phyloP scores from a whole-genome alignment of 2,329 filamentous ascomycete species.

The Pezicula neosporulosa region DNA sequence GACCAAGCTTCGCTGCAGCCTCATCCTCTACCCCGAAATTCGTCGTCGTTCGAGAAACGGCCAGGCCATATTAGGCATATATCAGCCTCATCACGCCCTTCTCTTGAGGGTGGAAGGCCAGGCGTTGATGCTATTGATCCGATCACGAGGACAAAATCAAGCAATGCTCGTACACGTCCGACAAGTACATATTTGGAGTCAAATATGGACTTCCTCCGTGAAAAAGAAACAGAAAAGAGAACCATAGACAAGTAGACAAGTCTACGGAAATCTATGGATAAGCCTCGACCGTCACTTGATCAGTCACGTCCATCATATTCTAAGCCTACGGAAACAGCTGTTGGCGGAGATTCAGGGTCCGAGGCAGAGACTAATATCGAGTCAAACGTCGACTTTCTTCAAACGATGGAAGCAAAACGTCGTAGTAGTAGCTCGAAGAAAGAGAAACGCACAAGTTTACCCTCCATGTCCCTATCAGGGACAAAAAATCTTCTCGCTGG shows the following conservation, averaged over 20 bases:
- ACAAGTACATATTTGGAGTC: constrained; percentile 80
- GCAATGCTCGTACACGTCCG: constrained; percentile 67
- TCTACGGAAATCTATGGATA: constrained; percentile 12
- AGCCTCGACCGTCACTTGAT: constrained; percentile 14
- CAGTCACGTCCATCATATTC: constrained; percentile 28
- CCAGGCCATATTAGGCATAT: constrained; percentile 35
- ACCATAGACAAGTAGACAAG: constrained; percentile 27
- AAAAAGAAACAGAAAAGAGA: constrained; percentile 55
- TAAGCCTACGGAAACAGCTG: constrained; percentile 15
- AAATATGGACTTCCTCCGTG: constrained; percentile 77
- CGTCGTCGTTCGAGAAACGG: constrained; percentile 33
- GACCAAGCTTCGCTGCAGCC: constrained; percentile 16
- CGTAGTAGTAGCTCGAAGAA: constrained; percentile 49
- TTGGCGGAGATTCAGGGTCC: constrained; percentile 33
- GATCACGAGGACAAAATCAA: constrained; percentile 59
- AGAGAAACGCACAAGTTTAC: constrained; percentile 71
- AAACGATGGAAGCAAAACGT: constrained; percentile 66
- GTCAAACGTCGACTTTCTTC: constrained; percentile 80
- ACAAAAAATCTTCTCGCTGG: constrained; percentile 83
- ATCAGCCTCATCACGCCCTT: constrained; percentile 58
- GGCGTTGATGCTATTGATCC: constrained; percentile 58
- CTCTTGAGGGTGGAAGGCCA: constrained; percentile 68
- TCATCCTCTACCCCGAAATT: constrained; percentile 13
- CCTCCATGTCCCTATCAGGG: constrained; percentile 63
- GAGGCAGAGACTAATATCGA: constrained; percentile 60